phyloP scores from a whole-genome alignment of 305 asterid genomes.

The Fraxinus sp. region DNA sequence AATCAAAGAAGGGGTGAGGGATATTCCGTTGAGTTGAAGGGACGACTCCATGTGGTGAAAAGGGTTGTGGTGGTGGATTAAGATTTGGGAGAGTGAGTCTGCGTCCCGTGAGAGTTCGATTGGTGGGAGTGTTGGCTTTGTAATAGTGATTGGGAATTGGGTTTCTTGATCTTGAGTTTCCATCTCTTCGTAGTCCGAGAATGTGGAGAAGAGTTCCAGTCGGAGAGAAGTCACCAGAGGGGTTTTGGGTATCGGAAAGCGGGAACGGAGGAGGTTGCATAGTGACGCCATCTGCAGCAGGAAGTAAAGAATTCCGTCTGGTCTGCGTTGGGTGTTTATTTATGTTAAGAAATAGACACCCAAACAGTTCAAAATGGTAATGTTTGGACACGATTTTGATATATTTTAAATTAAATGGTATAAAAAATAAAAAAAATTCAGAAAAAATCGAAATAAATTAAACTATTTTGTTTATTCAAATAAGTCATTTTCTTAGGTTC shows the following conservation, averaged over 20 bases:
- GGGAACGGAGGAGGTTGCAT: constrained; percentile 11
- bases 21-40: constrained; percentile 63
- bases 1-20: constrained; percentile 49
- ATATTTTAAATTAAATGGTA: too few relatives aligned
- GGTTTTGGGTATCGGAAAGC: neutral
- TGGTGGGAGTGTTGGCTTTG: constrained; percentile 57
- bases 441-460: too few relatives aligned
- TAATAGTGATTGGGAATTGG: constrained; percentile 6
- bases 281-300: constrained; percentile 26
- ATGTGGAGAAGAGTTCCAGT: constrained; percentile 30
- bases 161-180: constrained; percentile 1
- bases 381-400: too few relatives aligned
- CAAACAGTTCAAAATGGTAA: too few relatives aligned
- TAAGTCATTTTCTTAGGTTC: too few relatives aligned
- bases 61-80: constrained; percentile 82
- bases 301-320: neutral
- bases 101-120: constrained; percentile 62
- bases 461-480: too few relatives aligned
- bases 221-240: constrained; percentile 1
- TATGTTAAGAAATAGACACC: too few relatives aligned
- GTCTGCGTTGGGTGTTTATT: too few relatives aligned
- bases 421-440: too few relatives aligned
- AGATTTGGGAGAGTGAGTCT: constrained; percentile 62
- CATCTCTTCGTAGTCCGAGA: constrained; percentile 31
- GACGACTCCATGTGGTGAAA: constrained; percentile 85